Evolutionary conservation across 75 land plant genomes (phyloP).

Genomic region (Selaginella moellendorffii): DNA sequence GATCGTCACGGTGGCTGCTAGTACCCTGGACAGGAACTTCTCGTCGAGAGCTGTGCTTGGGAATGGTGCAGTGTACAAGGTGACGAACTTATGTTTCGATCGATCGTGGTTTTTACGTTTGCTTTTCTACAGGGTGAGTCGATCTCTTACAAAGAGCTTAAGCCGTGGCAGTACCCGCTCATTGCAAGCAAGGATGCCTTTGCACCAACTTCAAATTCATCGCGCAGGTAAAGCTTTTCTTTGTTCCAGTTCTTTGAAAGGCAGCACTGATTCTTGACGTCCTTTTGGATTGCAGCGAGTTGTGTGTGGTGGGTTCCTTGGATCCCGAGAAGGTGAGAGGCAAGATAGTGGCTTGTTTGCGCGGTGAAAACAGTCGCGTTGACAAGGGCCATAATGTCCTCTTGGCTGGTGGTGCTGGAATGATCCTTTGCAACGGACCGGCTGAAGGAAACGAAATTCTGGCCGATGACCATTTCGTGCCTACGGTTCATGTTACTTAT

Average conservation of each 20-base stretch:
- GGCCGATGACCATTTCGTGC: conserved; percentile 41
- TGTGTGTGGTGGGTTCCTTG: conserved; percentile 27
- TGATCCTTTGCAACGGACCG: conserved; percentile 36
- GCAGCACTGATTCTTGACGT: no score
- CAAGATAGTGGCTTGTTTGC: conserved; percentile 43
- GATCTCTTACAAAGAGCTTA: neutral
- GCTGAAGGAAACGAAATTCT: conserved; percentile 18
- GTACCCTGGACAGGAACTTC: neutral
- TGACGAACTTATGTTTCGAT: neutral
- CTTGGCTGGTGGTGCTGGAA: conserved; percentile 38
- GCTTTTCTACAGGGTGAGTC: conserved; percentile 7
- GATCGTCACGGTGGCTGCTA: conserved; percentile 7
- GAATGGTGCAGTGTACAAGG: neutral
- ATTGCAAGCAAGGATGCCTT: conserved; percentile 7
- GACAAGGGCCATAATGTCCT: conserved; percentile 28
- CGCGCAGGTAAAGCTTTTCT: conserved; percentile 8
- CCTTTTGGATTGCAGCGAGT: conserved; percentile 26
- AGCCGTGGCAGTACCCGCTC: conserved; percentile 12
- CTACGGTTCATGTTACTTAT: conserved; percentile 33
- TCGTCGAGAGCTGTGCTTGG: conserved; percentile 1
- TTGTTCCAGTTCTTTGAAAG: no score
- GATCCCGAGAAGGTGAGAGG: conserved; percentile 40
- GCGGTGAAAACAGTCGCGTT: conserved; percentile 28
- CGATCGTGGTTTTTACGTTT: neutral
- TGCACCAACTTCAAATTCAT: neutral